These are phyloP conservation scores for Coemansia sp. DNA, from an alignment of 192 early-diverging fungal species.

Conservation along the genomic window DNA sequence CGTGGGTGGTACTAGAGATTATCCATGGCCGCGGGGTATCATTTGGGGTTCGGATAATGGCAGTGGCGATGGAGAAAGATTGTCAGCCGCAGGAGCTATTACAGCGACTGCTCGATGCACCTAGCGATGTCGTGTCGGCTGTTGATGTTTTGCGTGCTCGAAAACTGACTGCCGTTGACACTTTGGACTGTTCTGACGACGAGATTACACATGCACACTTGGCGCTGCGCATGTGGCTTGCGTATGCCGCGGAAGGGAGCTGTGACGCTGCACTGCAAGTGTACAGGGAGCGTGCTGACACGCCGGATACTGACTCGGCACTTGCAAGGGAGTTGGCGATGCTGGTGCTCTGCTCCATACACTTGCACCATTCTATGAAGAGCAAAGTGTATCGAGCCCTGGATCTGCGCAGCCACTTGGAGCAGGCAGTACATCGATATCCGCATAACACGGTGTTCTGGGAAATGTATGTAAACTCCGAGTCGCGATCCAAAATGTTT, in stretches of 20 bases:
- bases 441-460: slow-evolving; percentile 29
- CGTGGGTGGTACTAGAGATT: slow-evolving; percentile 30
- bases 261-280: not conserved
- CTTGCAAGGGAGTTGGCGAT: not conserved
- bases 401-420: slow-evolving; percentile 26
- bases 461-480: slow-evolving; percentile 26
- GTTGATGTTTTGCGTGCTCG: slow-evolving; percentile 8
- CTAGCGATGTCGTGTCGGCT: not conserved
- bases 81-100: slow-evolving; percentile 4
- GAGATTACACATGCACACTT: not conserved
- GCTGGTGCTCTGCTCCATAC: slow-evolving; percentile 31
- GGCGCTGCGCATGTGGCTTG: slow-evolving; percentile 18
- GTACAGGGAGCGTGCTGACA: not conserved
- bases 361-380: slow-evolving; percentile 17
- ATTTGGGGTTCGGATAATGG: slow-evolving; percentile 5
- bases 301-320: not conserved
- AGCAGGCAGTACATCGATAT: not conserved
- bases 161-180: not conserved
- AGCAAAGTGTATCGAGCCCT: slow-evolving; percentile 16
- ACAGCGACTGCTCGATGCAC: not conserved
- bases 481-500: slow-evolving; percentile 8
- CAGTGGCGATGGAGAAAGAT: not conserved
- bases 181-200: not conserved
- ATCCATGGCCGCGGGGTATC: slow-evolving; percentile 24
- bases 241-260: slow-evolving; percentile 11